A percentile compares a stretch with the other conserved stretches of the same genome.
Evolutionary conservation across 139 green algal genomes (phyloP).

Genomic region (Medakamo hakoo): DNA sequence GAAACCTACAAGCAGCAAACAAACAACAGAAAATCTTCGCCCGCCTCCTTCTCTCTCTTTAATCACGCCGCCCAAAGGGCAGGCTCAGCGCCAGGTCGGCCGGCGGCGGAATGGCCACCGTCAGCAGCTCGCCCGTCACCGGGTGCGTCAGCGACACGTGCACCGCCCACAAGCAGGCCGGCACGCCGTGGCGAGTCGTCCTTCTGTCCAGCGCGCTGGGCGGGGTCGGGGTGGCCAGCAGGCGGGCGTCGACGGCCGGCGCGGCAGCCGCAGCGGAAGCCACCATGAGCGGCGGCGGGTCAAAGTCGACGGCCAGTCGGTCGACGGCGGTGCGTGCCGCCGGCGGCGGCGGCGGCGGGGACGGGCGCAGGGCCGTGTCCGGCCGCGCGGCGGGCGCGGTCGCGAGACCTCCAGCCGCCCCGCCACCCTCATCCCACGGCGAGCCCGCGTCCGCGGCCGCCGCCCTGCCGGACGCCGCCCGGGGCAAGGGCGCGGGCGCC

Average conservation of each 20-base stretch:
- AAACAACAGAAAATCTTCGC: neutral
- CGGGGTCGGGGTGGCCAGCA: neutral
- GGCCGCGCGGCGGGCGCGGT: no score
- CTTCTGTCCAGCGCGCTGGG: no score
- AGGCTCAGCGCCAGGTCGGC: slow-evolving; percentile 1
- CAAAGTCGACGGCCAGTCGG: neutral
- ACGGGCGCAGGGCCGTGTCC: no score
- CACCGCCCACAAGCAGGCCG: slow-evolving; percentile 7
- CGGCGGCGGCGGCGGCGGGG: no score
- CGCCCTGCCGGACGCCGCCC: no score
- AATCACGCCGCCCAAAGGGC: slow-evolving; percentile 3
- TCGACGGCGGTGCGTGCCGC: no score
- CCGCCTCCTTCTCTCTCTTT: no score
- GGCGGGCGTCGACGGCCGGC: neutral
- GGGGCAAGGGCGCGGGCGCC: neutral
- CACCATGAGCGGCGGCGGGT: neutral
- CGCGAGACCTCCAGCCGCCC: no score
- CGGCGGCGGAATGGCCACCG: neutral
- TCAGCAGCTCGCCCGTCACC: slow-evolving; percentile 5
- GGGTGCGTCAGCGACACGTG: slow-evolving; percentile 9
- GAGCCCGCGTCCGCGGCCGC: neutral
- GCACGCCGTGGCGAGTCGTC: neutral
- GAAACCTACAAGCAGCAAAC: neutral
- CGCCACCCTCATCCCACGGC: no score
- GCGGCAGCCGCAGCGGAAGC: no score